These are phyloP conservation scores for Parathielavia hyrcaniae DNA, from an alignment of 495 filamentous ascomycete species.

Conservation along the genomic window DNA sequence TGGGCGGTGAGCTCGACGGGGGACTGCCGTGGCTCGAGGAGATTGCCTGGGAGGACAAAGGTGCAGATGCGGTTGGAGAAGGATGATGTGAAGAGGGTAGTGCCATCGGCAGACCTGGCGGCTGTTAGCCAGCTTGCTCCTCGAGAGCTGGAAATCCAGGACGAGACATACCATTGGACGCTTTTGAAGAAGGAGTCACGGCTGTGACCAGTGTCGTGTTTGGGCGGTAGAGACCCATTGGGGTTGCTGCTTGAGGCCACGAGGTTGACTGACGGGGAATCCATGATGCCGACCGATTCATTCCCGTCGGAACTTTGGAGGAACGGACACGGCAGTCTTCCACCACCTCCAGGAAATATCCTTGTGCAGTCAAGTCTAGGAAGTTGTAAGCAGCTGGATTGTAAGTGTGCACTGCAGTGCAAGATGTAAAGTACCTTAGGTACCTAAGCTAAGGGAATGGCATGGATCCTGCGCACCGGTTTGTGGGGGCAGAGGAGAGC, in stretches of 20 bases:
- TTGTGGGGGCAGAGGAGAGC: no score
- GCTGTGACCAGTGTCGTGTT: not conserved
- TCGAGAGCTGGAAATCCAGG: not conserved
- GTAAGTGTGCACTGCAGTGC: not conserved
- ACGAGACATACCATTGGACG: constrained; percentile 30
- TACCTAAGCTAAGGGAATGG: no score
- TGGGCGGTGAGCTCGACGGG: constrained; percentile 55
- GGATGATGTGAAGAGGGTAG: constrained; percentile 67
- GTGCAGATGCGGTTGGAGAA: constrained; percentile 61
- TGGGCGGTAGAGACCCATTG: constrained; percentile 15
- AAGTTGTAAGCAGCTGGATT: not conserved
- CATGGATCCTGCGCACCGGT: no score
- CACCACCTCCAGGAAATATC: no score
- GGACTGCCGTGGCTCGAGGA: constrained; percentile 51
- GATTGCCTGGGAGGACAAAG: constrained; percentile 65
- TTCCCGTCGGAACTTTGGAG: not conserved
- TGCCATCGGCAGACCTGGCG: constrained; percentile 67
- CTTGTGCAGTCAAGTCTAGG: no score
- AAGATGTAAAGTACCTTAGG: no score
- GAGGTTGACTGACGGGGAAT: constrained; percentile 25
- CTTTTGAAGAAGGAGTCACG: constrained; percentile 32
- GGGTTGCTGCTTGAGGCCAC: constrained; percentile 18
- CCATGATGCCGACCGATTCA: constrained; percentile 9
- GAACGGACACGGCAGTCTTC: no score
- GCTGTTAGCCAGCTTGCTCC: constrained; percentile 9